Base-by-base conservation (phyloP, 2,329 filamentous ascomycete genomes). In the Phaeosphaeria sp. region DNA sequence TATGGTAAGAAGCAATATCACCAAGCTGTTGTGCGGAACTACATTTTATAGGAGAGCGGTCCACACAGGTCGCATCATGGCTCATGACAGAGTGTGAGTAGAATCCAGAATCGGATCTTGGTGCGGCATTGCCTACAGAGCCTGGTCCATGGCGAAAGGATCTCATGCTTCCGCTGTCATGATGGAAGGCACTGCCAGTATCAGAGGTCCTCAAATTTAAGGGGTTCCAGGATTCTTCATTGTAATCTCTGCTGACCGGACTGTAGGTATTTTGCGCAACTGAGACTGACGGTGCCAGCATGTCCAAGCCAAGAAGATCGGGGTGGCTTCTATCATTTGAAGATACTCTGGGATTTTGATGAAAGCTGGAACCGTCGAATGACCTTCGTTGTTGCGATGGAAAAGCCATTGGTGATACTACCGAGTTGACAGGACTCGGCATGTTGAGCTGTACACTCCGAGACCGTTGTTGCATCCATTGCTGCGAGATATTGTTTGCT, bases 41-140 rank as follows among this genome's bases (percentile, higher is more conserved):
- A 18, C 63, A 39, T 2, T 71, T 54, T 2, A 72, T 17, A 2
- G 71, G 6, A 20, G 44, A 62, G 46, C 72, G 71, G n/a, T 66
- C 55, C 7, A 47, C 7, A 10, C 54, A 60, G 3, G 61, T 62
- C 6, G 65, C 61, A 7, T 76, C 73, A 61, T 71, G 65, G 56
- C 74, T 73, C 2, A 71, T 56, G 20, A 75, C 60, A 18, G 76
- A 77, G 6, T 65, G 72, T 4, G 74, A 73, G 7, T 65, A 54
- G 44, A 77, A 78, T 4, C 74, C 76, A 44, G 75, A 77, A 18
- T 75, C 72, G 10, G 72, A 74, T 42, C 49, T 56, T 9, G 41
- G 65, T 55, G 47, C 53, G 11, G 20, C 25, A 25, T 47, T 55
- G 60, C 9, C 50, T 30, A 42, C 46, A 22, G 43, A 50, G 20